Base-by-base conservation (phyloP, 441 rosid species). In the Capsella rubella region DNA sequence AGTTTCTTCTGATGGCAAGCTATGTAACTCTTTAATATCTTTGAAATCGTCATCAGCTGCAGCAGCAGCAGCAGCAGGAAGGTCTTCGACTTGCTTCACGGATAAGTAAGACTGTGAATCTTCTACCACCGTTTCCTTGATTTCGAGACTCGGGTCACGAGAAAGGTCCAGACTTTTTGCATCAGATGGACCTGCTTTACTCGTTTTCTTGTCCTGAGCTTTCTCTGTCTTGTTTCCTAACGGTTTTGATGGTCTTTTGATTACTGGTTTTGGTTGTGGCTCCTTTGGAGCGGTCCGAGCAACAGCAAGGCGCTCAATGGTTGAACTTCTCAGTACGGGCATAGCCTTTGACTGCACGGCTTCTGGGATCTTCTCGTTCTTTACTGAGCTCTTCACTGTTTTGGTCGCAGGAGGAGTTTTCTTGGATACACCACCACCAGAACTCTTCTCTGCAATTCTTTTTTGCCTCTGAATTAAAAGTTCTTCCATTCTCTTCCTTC, bases 401-500 rank as follows among this genome's bases (percentile, higher is more conserved):
- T 72, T 80, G 31, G 57, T 84, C 25, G 78, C 82, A 0, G 59
- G 56, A 2, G 80, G 64, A 63, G 79, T 74, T 84, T 78, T 86
- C 82, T 80, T 84, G 68, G 87, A 27, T 53, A 86, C 91, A 67
- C 46, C 60, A 31, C 80, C 56, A 18, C 78, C 69, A 61, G 85
- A 60, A 78, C 93, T 90, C 89, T 91, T 92, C 80, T 85, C 96
- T 32, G 99, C 89, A 54, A 92, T 95, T 81, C 99, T 89, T 86
- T 86, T 90, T 83, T 90, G 97, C 54, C 99, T 88, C 73, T 89
- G 92, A 75, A 86, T 70, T 63, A 73, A 45, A 76, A 88, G 76
- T 79, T 89, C 96, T 82, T 90, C 98, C 84, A 64, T 86, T 85
- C 88, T 90, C 86, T 79, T 95, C 73, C 82, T 85, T 8, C 78